Percentiles rank a stretch among this genome's conserved stretches.
Evolutionary conservation across 2,329 filamentous ascomycete genomes (phyloP).

Genomic region (Neofusicoccum sp.): DNA sequence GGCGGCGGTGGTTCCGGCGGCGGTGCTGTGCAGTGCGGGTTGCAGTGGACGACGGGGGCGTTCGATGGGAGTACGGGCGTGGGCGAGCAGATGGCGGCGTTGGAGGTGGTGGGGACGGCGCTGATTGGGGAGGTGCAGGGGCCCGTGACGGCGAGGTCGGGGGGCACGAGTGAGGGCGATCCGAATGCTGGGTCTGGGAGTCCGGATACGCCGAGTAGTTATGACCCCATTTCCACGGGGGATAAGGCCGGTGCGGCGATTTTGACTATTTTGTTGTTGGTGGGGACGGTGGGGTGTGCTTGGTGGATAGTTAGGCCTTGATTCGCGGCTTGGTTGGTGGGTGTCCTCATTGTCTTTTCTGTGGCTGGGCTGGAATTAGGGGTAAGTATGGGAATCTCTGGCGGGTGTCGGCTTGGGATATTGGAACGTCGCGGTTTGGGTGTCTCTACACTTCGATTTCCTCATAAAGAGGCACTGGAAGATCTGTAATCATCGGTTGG

Average conservation of each 20-base stretch:
- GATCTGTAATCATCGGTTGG: too few species aligned
- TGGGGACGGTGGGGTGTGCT: constrained; percentile 54
- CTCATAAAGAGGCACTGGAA: too few species aligned
- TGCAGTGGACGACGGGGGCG: constrained; percentile 42
- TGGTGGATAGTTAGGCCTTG: constrained; percentile 49
- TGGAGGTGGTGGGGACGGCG: constrained; percentile 53
- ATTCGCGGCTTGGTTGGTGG: too few species aligned
- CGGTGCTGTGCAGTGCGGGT: constrained; percentile 50
- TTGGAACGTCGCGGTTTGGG: too few species aligned
- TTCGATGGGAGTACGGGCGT: constrained; percentile 53
- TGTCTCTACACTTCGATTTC: too few species aligned
- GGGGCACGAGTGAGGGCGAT: constrained; percentile 52
- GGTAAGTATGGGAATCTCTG: too few species aligned
- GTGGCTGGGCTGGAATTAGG: too few species aligned
- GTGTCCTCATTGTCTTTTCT: neutral
- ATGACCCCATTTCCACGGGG: constrained; percentile 50
- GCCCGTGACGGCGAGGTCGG: constrained; percentile 47
- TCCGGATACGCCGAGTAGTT: constrained; percentile 29
- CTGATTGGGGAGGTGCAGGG: constrained; percentile 6
- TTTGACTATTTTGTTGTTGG: constrained; percentile 58
- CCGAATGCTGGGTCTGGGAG: constrained; percentile 37
- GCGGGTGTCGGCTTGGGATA: too few species aligned
- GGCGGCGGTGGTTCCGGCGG: constrained; percentile 46
- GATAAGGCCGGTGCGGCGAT: constrained; percentile 70
- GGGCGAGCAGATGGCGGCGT: constrained; percentile 59